Evolutionary conservation across 345 rosid species (phyloP).

Genomic region (Lepidium sativum): DNA sequence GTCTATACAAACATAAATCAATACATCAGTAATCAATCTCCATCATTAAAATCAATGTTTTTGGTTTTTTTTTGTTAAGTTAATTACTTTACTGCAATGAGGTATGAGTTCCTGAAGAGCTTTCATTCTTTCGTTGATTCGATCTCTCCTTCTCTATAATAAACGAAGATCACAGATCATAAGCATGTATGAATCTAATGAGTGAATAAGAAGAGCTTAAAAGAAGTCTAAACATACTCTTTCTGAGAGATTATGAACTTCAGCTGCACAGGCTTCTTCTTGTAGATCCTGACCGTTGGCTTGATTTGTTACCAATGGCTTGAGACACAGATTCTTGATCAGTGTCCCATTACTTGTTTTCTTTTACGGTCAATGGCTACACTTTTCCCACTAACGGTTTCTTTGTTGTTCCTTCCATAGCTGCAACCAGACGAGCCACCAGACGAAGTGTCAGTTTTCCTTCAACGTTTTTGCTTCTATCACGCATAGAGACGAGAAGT

Average conservation of each 20-base stretch:
- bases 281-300: conserved; percentile 40
- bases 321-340: conserved; percentile 58
- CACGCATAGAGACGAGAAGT: conserved; percentile 11
- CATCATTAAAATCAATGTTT: background rate
- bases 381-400: conserved; percentile 30
- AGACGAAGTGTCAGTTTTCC: conserved; percentile 46
- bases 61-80: background rate
- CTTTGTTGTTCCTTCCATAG: conserved; percentile 39
- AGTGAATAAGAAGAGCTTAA: no score
- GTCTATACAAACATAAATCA: conserved; percentile 36
- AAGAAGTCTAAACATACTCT: conserved; percentile 31
- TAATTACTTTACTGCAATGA: conserved; percentile 72
- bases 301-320: conserved; percentile 39
- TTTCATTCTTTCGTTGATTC: conserved; percentile 86
- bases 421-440: conserved; percentile 72
- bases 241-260: conserved; percentile 72
- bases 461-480: conserved; percentile 40
- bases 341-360: conserved; percentile 35
- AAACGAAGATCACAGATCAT: background rate
- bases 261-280: conserved; percentile 62
- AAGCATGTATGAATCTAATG: no score
- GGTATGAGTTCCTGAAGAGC: conserved; percentile 93
- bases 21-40: background rate
- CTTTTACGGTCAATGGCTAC: conserved; percentile 39
- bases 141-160: conserved; percentile 71